Evolutionary conservation across 129 eudicot species (phyloP).

Genomic region (Rutidosis leptorrhynchoides): DNA sequence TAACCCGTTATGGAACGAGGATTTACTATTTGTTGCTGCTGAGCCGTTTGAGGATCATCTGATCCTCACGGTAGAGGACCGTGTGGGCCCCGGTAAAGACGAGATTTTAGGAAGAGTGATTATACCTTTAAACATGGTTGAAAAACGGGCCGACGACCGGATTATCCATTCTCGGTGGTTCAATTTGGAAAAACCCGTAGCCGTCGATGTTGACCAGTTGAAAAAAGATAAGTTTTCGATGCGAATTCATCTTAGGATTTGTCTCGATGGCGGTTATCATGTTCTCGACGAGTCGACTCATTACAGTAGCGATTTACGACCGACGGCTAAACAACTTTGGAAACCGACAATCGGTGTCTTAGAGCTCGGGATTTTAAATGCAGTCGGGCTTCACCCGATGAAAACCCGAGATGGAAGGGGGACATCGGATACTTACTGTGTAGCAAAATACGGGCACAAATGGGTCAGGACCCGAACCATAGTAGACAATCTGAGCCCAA

Average conservation of each 20-base stretch:
- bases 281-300: constrained; percentile 95
- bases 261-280: constrained; percentile 97
- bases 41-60: constrained; percentile 97
- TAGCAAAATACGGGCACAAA: constrained; percentile 91
- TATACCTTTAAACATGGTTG: constrained; percentile 67
- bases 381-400: constrained; percentile 93
- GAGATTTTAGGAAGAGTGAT: constrained; percentile 87
- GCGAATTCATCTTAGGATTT: constrained; percentile 76
- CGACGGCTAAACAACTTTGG: constrained; percentile 97
- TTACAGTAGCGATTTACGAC: constrained; percentile 94
- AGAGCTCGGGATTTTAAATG: constrained; percentile 84
- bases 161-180: constrained; percentile 91
- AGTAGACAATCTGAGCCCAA: constrained; percentile 72
- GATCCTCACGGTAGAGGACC: constrained; percentile 87
- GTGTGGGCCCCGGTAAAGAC: constrained; percentile 96
- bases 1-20: constrained; percentile 92
- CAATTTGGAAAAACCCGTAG: constrained; percentile 81
- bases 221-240: constrained; percentile 88
- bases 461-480: constrained; percentile 92
- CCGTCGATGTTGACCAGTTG: constrained; percentile 76
- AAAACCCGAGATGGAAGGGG: constrained; percentile 88
- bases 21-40: constrained; percentile 83
- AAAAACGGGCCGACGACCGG: constrained; percentile 95
- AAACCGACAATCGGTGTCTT: constrained; percentile 77
- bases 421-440: constrained; percentile 91